Base-by-base conservation (phyloP, 2,329 filamentous ascomycete genomes). In the Sordariomycetes sp. region DNA sequence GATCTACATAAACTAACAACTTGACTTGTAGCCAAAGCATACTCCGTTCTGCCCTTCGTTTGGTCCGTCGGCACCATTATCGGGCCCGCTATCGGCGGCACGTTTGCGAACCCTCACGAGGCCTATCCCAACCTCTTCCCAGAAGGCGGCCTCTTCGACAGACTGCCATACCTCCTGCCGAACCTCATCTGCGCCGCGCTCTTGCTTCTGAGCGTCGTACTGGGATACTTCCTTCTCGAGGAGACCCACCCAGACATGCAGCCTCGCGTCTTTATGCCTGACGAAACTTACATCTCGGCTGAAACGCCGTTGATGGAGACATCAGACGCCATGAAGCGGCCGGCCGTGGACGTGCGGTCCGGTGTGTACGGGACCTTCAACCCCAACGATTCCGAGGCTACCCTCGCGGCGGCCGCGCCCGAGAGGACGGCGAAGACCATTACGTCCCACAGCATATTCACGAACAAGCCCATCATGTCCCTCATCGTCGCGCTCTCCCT, bases 1-100 rank as follows among this genome's bases (percentile, higher is more conserved):
- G 61, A 65, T 63, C 32, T 61, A 7, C 18, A 18, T n/a, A 40
- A 28, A 53, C 32, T n/a, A n/a, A 40, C 25, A 32, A 53, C 20
- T 7, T 16, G 14, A 32, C 28, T 46, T 46, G 61, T 65, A 90
- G 88, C 90, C 60, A 84, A 87, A 61, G 92, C 92, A 32, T 96
- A 92, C 70, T 85, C 90, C 2, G 83, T 96, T 52, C 96, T 97
- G 90, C 92, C 92, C 0, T 96, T 96, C 67, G 88, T 96, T 8
- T 97, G 92, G 91, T 87, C 82, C 53, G 86, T 96, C 57, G 92
- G 92, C 25, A 95, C 90, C 11, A 96, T 96, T 62, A 79, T 96
- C 57, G 92, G 92, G 0, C 89, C 92, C 61, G 89, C 88, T 6
- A 90, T 97, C 63, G 93, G 93, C 60, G 93, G 93, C 37, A 83